Percentiles rank a stretch among this genome's conserved stretches.
Evolutionary conservation across 306 rosid species (phyloP).

Genomic region (Alnus rubra): DNA sequence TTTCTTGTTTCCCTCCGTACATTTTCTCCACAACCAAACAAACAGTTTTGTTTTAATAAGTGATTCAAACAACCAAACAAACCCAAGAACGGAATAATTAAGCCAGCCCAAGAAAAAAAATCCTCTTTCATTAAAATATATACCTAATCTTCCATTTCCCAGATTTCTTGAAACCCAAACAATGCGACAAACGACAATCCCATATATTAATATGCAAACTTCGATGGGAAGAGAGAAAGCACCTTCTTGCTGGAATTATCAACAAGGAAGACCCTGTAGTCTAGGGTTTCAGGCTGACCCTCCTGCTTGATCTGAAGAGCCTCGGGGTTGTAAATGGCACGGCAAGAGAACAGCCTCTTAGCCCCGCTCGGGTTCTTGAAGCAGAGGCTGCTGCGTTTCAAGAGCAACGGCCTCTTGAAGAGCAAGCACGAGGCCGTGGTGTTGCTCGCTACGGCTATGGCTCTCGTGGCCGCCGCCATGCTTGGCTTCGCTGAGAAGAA

Average conservation of each 20-base stretch:
- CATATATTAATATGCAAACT: not conserved
- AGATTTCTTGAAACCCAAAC: not conserved
- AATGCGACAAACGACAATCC: not conserved
- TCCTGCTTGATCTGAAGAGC: conserved; percentile 61
- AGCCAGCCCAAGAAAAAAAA: too few relatives aligned
- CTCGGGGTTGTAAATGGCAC: conserved; percentile 75
- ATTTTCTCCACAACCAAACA: too few relatives aligned
- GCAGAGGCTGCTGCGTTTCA: conserved; percentile 31
- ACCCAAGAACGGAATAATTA: too few relatives aligned
- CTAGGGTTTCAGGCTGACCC: conserved; percentile 81
- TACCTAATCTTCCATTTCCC: too few relatives aligned
- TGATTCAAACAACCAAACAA: too few relatives aligned
- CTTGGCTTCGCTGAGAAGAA: not conserved
- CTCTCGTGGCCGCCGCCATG: conserved; percentile 90
- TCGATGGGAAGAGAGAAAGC: not conserved
- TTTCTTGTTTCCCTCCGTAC: too few relatives aligned
- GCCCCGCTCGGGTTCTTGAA: conserved; percentile 18
- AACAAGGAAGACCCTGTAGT: conserved; percentile 71
- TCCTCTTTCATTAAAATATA: too few relatives aligned
- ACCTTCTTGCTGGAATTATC: conserved; percentile 83
- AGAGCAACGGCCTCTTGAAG: conserved; percentile 35
- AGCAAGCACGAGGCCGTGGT: conserved; percentile 45
- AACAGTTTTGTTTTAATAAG: too few relatives aligned
- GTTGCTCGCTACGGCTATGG: conserved; percentile 54
- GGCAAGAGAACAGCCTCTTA: conserved; percentile 57